Base-by-base conservation (phyloP, 2,329 filamentous ascomycete species). In the Colletotrichum somersetense region DNA sequence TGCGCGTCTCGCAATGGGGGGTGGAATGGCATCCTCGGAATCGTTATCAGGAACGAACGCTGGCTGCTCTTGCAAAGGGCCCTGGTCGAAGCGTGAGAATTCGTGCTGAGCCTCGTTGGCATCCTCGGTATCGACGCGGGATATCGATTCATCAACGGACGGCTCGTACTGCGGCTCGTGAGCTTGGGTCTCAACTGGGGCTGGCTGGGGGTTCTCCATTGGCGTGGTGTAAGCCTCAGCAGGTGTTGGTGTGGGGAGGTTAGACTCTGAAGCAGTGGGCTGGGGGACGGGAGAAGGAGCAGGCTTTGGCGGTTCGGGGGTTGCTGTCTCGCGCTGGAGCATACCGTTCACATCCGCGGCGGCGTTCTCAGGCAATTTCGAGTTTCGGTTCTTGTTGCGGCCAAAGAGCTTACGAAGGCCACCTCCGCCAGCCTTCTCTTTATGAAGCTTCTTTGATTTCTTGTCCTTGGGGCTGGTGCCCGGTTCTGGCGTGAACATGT, bases 11-110 rank as follows among this genome's bases (percentile, higher is more conserved):
- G 84, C 81, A 72, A 89, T 89, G 1, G 88, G 86, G 2, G 87
- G 85, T 30, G 88, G 87, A 2, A 82, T 78, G 4, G 85, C 85
- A 56, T 86, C 87, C 11, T 88, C 83, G 7, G 82, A 82, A 46
- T 85, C 85, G 35, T 85, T 85, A 18, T 91, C 85, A 0, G 93
- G 93, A 14, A 89, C 86, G 78, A 97, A 97, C 1, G 95, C 93
- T 3, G 96, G 96, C 80, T 96, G 93, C 68, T 98, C 95, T 12
- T 89, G 82, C 33, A 98, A 87, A 1, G 96, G 96, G 2, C 95
- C 96, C 82, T 98, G 96, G 77, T 96, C 93, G 78, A 98, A 98
- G 33, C 85, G 86, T 20, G 88, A 84, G 75, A 90, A 90, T 67
- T 91, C 91, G 14, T 87, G 82, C 42, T 86, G 84, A n/a, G 89